These are phyloP conservation scores for Dactylellina parvicollis DNA, from an alignment of 2,329 filamentous ascomycete genomes.

Conservation along the genomic window DNA sequence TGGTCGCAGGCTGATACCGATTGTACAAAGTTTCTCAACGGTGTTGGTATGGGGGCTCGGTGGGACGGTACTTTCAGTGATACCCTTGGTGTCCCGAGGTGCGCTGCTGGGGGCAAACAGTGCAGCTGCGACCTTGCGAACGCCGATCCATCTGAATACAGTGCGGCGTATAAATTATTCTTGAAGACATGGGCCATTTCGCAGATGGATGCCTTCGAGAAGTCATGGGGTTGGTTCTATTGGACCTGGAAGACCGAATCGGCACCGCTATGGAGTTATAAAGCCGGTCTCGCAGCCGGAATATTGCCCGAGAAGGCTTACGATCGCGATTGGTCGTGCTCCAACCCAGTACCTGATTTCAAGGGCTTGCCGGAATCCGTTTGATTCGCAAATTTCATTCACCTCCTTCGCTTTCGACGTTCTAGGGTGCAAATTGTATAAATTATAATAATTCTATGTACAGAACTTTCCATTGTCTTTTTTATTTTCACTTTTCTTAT, in stretches of 20 bases:
- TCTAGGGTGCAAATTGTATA: background rate
- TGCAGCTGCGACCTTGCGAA: conserved; percentile 84
- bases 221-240: conserved; percentile 97
- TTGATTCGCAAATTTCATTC: conserved; percentile 8
- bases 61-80: conserved; percentile 85
- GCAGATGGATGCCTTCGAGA: conserved; percentile 94
- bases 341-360: conserved; percentile 63
- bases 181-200: conserved; percentile 87
- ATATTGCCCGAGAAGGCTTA: conserved; percentile 82
- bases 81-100: conserved; percentile 72
- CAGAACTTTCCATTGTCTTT: no score
- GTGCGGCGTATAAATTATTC: conserved; percentile 80
- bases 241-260: conserved; percentile 97
- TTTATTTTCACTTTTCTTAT: no score
- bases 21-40: conserved; percentile 86
- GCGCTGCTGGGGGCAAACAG: conserved; percentile 72
- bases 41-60: conserved; percentile 81
- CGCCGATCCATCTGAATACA: conserved; percentile 75
- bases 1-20: conserved; percentile 98
- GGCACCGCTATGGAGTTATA: conserved; percentile 90
- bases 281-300: conserved; percentile 77
- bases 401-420: background rate
- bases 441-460: background rate
- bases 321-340: conserved; percentile 73
- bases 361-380: conserved; percentile 42